phyloP scores from a whole-genome alignment of 2,329 filamentous ascomycete species.

The Aspergillus amoenus region DNA sequence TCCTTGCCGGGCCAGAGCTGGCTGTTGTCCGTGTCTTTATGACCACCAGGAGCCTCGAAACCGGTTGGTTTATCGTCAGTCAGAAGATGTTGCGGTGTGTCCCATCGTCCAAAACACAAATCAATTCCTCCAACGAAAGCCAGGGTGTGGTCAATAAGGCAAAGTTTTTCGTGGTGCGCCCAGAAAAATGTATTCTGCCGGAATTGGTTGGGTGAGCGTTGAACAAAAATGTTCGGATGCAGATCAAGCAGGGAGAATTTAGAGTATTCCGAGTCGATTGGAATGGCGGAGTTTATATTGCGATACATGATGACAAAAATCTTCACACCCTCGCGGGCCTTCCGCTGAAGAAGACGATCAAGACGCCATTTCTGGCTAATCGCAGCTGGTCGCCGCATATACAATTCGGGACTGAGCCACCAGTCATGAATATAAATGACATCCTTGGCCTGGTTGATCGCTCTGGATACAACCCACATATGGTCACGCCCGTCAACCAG shows the following conservation, averaged over 20 bases:
- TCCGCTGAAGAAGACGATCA: conserved; percentile 87
- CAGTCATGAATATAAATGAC: conserved; percentile 99
- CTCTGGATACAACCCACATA: conserved; percentile 98
- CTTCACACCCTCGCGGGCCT: conserved; percentile 93
- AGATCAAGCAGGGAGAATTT: conserved; percentile 94
- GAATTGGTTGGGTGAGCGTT: conserved; percentile 94
- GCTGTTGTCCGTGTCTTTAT: conserved; percentile 86
- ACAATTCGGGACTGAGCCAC: conserved; percentile 96
- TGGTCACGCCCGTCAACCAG: conserved; percentile 95
- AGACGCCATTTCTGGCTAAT: conserved; percentile 98
- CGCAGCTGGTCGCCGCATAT: conserved; percentile 87
- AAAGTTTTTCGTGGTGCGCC: conserved; percentile 98
- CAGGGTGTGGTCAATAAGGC: conserved; percentile 91
- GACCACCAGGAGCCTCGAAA: conserved; percentile 74
- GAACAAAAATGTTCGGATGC: conserved; percentile 93
- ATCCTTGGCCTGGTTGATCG: conserved; percentile 94
- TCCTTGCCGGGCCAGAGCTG: conserved; percentile 98
- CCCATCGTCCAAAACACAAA: conserved; percentile 95
- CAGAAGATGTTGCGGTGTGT: conserved; percentile 87
- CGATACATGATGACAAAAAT: conserved; percentile 97
- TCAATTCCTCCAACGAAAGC: conserved; percentile 96
- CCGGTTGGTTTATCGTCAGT: conserved; percentile 93
- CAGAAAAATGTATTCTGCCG: conserved; percentile 99
- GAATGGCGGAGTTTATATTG: conserved; percentile 94
- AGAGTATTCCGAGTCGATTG: conserved; percentile 97